Conservation (phyloP, 2,329 filamentous ascomycete species). For the Colletotrichum liaoningense region DNA sequence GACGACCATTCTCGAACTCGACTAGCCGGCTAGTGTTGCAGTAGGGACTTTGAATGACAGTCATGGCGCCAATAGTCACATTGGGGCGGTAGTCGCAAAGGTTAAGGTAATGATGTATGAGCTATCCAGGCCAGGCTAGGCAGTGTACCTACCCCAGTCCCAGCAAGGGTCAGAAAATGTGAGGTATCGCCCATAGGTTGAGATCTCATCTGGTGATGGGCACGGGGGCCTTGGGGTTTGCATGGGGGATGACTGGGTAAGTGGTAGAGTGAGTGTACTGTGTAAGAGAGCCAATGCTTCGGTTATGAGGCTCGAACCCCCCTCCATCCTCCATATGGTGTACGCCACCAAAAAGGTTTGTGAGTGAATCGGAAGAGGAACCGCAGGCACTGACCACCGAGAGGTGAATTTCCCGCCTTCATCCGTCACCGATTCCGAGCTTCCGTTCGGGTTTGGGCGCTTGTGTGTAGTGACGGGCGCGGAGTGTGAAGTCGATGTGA, state of each 20-base stretch:
- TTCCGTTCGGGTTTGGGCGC: slow-evolving; percentile 1
- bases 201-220: neutral
- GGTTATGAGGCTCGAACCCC: slow-evolving; percentile 7
- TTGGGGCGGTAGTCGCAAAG: neutral
- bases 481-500: neutral
- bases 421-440: neutral
- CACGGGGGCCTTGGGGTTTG: slow-evolving; percentile 5
- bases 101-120: neutral
- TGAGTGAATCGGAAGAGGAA: slow-evolving; percentile 22
- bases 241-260: neutral
- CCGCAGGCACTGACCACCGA: slow-evolving; percentile 14
- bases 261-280: neutral
- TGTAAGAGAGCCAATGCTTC: slow-evolving; percentile 16
- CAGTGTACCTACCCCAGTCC: neutral
- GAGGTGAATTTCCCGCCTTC: neutral
- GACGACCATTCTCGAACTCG: slow-evolving; percentile 21
- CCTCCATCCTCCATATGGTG: neutral
- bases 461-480: neutral
- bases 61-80: slow-evolving; percentile 1
- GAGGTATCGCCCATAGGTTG: slow-evolving; percentile 15
- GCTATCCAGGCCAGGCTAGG: neutral
- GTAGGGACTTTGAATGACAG: slow-evolving; percentile 3
- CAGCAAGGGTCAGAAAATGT: slow-evolving; percentile 4
- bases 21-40: slow-evolving; percentile 21
- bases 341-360: neutral